Base-by-base conservation (phyloP, 768 basidiomycete genomes). In the Hemileccinum rubropunctum region DNA sequence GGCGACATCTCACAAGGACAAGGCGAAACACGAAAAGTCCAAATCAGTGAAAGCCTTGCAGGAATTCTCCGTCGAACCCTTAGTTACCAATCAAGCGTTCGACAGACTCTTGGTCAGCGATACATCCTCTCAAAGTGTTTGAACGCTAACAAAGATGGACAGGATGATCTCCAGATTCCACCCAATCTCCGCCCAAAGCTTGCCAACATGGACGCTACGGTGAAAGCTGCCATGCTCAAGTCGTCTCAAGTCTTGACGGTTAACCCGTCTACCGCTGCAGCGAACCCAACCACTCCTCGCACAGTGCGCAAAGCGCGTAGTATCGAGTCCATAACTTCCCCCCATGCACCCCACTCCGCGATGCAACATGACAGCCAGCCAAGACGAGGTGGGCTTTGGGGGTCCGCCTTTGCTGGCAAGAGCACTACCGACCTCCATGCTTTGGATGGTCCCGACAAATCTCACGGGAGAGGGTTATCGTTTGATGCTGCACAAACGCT, bases 141-240 rank as follows among this genome's bases (percentile, higher is more conserved):
- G 15, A 5, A 21, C 42, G 47, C 44, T 51, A 32, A 54, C 50
- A 38, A 48, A 33, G 20, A 11, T 46, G 47, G 36, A 50, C 50
- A 94, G 91, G 89, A 95, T 65, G 90, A 92, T 51, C 81, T 95
- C 45, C 91, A 95, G 70, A 91, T 95, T 18, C 92, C 92, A 4
- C 71, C 79, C 7, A 81, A 80, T 3, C 72, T 93, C 20, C 80
- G 92, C 8, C 85, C 84, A 1, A 91, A 91, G 68, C 80, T 95
- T 15, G 74, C 76, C 42, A 82, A 81, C 14, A 90, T 95, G 80
- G 90, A 95, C 49, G 71, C 84, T 0, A 82, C 86, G 1, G 88
- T 95, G 43, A 95, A 95, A 64, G 91, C 88, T 5, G 89, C 88
- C 12, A 94, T 95, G 89, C 73, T 95, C 48, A 91, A 89, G 63